Percentiles rank a stretch among this genome's conserved stretches.
Conservation (phyloP, 352 stramenopile genomes). For the Globisporangium carolinianum region DNA sequence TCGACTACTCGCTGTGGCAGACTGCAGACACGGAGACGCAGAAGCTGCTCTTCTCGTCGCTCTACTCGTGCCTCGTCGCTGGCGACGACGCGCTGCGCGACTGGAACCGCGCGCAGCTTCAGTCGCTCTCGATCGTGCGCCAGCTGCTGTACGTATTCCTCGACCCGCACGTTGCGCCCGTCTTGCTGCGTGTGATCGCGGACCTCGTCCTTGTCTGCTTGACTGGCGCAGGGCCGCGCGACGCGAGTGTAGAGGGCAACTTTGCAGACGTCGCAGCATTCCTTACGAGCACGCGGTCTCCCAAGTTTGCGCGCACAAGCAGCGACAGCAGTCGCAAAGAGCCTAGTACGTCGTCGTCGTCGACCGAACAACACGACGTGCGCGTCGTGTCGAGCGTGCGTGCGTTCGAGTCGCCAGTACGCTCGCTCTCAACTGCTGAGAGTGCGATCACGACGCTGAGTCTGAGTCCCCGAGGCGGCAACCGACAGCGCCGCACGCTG, state of each 20-base stretch:
- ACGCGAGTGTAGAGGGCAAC: constrained; percentile 39
- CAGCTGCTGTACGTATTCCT: constrained; percentile 70
- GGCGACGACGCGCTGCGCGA: constrained; percentile 40
- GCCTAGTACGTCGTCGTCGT: background rate
- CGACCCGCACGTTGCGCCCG: constrained; percentile 34
- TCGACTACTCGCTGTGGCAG: constrained; percentile 70
- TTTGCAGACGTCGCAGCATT: constrained; percentile 64
- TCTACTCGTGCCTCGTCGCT: constrained; percentile 54
- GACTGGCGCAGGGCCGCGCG: constrained; percentile 24
- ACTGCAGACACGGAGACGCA: constrained; percentile 28
- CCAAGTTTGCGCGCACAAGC: constrained; percentile 30
- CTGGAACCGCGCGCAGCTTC: constrained; percentile 49
- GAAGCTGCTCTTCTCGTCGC: constrained; percentile 48
- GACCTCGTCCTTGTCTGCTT: constrained; percentile 68
- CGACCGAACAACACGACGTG: background rate
- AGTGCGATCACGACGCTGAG: constrained; percentile 6
- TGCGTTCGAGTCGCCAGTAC: background rate
- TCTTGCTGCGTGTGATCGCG: constrained; percentile 51
- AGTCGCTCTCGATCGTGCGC: constrained; percentile 54
- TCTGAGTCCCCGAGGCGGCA: constrained; percentile 13
- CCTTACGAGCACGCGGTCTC: constrained; percentile 42
- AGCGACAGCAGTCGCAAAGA: background rate
- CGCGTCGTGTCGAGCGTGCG: background rate
- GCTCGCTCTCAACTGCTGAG: background rate
- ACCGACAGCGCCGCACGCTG: background rate